Percentiles rank a stretch among this genome's conserved stretches.
phyloP scores from a whole-genome alignment of 2,329 filamentous ascomycete species.

The Zelopaecilomyces penicillatus region DNA sequence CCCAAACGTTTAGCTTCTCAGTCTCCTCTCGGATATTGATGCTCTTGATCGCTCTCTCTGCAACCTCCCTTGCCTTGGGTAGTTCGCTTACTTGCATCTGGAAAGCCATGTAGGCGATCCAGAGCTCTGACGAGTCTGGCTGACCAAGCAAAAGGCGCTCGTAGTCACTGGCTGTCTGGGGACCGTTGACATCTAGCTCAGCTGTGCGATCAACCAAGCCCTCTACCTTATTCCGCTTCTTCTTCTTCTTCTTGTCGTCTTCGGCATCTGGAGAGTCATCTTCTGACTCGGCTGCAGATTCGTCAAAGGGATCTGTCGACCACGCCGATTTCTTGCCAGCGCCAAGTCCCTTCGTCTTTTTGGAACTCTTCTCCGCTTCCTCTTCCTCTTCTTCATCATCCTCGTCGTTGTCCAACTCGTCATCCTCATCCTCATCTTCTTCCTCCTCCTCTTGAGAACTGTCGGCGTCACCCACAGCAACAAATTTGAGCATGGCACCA shows the following conservation, averaged over 20 bases:
- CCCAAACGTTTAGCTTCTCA: slow-evolving; percentile 94
- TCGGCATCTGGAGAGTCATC: slow-evolving; percentile 21
- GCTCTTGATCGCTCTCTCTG: slow-evolving; percentile 80
- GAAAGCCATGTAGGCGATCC: slow-evolving; percentile 99
- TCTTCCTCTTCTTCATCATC: slow-evolving; percentile 29
- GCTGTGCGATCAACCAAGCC: slow-evolving; percentile 84
- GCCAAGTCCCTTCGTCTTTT: slow-evolving; percentile 25
- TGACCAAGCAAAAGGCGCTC: slow-evolving; percentile 87
- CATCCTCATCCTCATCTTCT: slow-evolving; percentile 30
- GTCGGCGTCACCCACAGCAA: slow-evolving; percentile 37
- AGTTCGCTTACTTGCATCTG: slow-evolving; percentile 88
- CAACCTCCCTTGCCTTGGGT: slow-evolving; percentile 78
- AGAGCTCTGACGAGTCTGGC: slow-evolving; percentile 85
- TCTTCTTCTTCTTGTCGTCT: slow-evolving; percentile 41
- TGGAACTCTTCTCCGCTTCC: slow-evolving; percentile 32
- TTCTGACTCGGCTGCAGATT: slow-evolving; percentile 45
- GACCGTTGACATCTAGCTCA: slow-evolving; percentile 81
- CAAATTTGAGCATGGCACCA: slow-evolving; percentile 33
- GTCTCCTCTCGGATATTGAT: slow-evolving; percentile 87
- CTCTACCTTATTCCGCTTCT: slow-evolving; percentile 66
- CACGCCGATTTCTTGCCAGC: slow-evolving; percentile 79
- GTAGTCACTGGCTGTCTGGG: slow-evolving; percentile 84
- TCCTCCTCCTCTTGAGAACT: slow-evolving; percentile 31
- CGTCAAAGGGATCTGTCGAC: slow-evolving; percentile 62
- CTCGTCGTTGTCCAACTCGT: slow-evolving; percentile 31